phyloP scores from a whole-genome alignment of 306 rosid genomes.

The Dryas drummondii region DNA sequence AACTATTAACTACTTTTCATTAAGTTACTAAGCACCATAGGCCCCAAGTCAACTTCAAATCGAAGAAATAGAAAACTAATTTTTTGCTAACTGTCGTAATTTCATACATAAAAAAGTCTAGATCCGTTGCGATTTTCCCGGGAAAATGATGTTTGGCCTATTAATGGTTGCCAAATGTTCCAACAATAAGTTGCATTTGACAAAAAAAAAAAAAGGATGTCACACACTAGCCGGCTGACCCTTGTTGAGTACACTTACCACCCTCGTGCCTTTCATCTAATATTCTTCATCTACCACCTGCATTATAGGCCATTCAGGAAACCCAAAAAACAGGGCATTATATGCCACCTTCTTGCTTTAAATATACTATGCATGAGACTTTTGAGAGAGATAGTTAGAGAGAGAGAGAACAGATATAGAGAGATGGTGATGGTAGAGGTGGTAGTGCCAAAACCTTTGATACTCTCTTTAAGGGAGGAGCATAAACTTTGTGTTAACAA shows the following conservation, averaged over 20 bases:
- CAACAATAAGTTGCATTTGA: no score
- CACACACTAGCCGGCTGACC: not conserved
- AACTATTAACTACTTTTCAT: no score
- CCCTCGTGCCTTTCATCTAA: conserved; percentile 20
- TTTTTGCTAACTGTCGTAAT: no score
- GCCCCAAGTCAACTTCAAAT: no score
- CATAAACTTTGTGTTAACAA: not conserved
- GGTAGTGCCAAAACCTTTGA: not conserved
- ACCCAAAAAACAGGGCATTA: not conserved
- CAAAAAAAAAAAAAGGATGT: no score
- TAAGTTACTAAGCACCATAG: no score
- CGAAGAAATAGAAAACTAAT: no score
- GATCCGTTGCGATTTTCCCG: no score
- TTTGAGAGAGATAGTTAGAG: not conserved
- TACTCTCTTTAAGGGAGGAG: not conserved
- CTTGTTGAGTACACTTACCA: conserved; percentile 2
- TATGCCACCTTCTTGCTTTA: not conserved
- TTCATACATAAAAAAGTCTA: no score
- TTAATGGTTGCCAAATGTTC: no score
- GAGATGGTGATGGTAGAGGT: not conserved
- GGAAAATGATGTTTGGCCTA: no score
- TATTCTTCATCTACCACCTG: conserved; percentile 5
- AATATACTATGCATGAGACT: not conserved
- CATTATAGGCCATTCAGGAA: not conserved
- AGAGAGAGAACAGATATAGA: not conserved